A percentile compares a stretch with the other conserved stretches of the same genome.
These are phyloP conservation scores for Calonectria montana DNA, from an alignment of 2,329 filamentous ascomycete genomes.

Conservation along the genomic window DNA sequence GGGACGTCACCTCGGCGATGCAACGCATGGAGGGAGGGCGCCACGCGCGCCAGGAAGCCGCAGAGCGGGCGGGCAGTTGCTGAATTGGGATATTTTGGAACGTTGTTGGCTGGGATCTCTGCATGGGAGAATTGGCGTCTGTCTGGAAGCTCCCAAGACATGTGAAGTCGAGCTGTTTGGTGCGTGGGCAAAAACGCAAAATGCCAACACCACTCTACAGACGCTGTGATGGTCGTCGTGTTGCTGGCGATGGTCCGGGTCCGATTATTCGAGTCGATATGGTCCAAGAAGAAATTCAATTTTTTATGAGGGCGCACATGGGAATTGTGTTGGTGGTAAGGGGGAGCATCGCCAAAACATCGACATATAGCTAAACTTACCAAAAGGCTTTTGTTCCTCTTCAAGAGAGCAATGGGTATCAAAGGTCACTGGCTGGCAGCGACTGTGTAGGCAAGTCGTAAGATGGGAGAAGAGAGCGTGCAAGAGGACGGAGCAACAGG, in stretches of 20 bases:
- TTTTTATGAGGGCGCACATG: not conserved
- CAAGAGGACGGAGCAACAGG: conserved; percentile 39
- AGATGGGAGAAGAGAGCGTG: conserved; percentile 38
- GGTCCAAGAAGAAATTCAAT: not conserved
- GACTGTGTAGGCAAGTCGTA: conserved; percentile 30
- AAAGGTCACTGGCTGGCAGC: conserved; percentile 44
- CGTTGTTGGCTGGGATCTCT: conserved; percentile 13
- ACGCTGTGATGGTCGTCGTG: not conserved
- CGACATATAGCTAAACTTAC: conserved; percentile 38
- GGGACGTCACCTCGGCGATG: conserved; percentile 40
- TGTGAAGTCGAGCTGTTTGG: conserved; percentile 15
- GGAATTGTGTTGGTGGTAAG: conserved; percentile 8
- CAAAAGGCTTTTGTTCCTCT: conserved; percentile 33
- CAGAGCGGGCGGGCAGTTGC: conserved; percentile 26
- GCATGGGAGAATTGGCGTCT: conserved; percentile 15
- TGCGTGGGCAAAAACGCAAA: not conserved
- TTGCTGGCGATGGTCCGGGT: not conserved
- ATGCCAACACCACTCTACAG: conserved; percentile 10
- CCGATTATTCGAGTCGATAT: conserved; percentile 2
- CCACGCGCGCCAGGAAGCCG: conserved; percentile 30
- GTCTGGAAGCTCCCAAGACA: conserved; percentile 8
- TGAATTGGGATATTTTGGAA: conserved; percentile 20
- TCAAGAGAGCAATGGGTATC: conserved; percentile 38
- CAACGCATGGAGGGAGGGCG: conserved; percentile 31
- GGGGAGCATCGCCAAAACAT: not conserved